Percentiles rank a stretch among this genome's conserved stretches.
phyloP scores from a whole-genome alignment of 331 rosid species.

The Malus hybrid region DNA sequence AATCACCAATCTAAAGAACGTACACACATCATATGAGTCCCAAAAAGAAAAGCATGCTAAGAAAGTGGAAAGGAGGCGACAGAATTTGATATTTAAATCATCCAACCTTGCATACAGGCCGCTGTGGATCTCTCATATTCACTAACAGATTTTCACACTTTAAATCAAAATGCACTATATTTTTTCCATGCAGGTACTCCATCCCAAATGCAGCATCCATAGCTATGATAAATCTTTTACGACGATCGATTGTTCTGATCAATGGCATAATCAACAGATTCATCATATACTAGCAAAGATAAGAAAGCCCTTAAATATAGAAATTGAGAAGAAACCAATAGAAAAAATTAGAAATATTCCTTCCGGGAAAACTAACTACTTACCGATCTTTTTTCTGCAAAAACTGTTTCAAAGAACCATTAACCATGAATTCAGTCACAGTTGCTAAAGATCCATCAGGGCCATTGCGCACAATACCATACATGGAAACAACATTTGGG shows the following conservation, averaged over 20 bases:
- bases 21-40: slow-evolving; percentile 12
- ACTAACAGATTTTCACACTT: slow-evolving; percentile 95
- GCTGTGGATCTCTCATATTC: slow-evolving; percentile 97
- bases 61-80: neutral
- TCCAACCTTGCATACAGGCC: slow-evolving; percentile 95
- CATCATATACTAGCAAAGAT: neutral
- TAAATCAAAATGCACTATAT: slow-evolving; percentile 97
- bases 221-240: slow-evolving; percentile 92
- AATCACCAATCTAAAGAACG: slow-evolving; percentile 81
- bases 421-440: slow-evolving; percentile 95
- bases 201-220: slow-evolving; percentile 99
- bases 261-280: slow-evolving; percentile 6
- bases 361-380: neutral
- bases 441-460: slow-evolving; percentile 98
- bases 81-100: neutral
- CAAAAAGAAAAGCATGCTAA: neutral
- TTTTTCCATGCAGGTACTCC: slow-evolving; percentile 97
- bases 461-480: slow-evolving; percentile 98
- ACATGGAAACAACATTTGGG: slow-evolving; percentile 96
- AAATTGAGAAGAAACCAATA: slow-evolving; percentile 1
- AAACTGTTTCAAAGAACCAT: slow-evolving; percentile 97
- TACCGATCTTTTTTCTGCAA: slow-evolving; percentile 98
- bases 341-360: neutral
- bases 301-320: neutral
- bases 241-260: slow-evolving; percentile 93